Base-by-base conservation (phyloP, 2,329 filamentous ascomycete species). In the Phialophora chinensis region DNA sequence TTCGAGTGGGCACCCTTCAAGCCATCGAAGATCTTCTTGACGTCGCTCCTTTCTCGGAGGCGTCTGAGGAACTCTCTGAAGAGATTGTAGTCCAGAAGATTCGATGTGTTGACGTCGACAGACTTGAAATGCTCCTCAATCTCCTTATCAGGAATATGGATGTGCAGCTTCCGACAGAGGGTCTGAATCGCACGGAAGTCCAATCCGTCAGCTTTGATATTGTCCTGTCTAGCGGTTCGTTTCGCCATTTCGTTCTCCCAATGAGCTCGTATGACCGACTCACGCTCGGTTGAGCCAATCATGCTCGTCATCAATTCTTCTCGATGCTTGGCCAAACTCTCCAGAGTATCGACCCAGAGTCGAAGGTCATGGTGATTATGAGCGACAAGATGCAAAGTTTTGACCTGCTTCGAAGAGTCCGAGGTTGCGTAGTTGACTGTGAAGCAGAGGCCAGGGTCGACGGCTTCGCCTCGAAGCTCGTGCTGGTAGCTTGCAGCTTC, bases 271-370 rank as follows among this genome's bases (percentile, higher is more conserved):
- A 97, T 87, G 56, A 92, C 92, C 71, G 90, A 90, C 74, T 96
- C 89, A 71, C 91, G 89, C 75, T 93, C 96, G 4, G 80, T 80
- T 50, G 83, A 85, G 29, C 91, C 88, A 78, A 94, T 91, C 65
- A 99, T 81, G 5, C 92, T 95, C 12, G 91, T 89, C 90, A 98
- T 96, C 73, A 95, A 86, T 62, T 93, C 91, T 69, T 96, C 92
- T 62, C 95, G 88, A 75, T 96, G 91, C 72, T 90, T 90, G 49
- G 92, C 90, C 71, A 98, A 90, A 60, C 89, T 87, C 66, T 96
- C 90, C 14, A 99, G 85, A 2, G 93, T 94, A 17, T 87, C 87
- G 1, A 90, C 92, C 95, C 94, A 98, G 29, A 91, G 83, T 33
- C 88, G 83, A 73, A 94, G 90, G 7, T 88, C 87, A 71, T 88